phyloP scores from a whole-genome alignment of 2,329 filamentous ascomycete species.

The Thermothelomyces thermophilus region DNA sequence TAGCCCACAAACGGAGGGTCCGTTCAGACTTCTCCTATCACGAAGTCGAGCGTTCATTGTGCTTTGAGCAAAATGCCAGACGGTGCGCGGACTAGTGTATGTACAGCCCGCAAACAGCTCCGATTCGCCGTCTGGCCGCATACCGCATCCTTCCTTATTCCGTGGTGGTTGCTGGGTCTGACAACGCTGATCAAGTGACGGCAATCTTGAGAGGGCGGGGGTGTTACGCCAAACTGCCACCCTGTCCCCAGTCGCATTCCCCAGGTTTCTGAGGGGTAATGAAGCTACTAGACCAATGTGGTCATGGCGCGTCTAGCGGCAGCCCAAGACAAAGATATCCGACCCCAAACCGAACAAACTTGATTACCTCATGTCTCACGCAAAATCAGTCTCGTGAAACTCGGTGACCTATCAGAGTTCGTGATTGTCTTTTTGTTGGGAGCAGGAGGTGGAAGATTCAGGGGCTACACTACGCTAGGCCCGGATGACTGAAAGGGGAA shows the following conservation, averaged over 20 bases:
- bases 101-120: not conserved
- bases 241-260: slow-evolving; percentile 11
- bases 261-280: slow-evolving; percentile 11
- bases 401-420: not conserved
- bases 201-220: not conserved
- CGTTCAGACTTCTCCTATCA: not conserved
- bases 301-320: slow-evolving; percentile 8
- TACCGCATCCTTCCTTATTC: not conserved
- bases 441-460: not conserved
- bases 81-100: not conserved
- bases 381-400: slow-evolving; percentile 6
- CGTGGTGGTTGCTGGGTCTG: not conserved
- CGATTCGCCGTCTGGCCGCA: not conserved
- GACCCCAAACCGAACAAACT: not conserved
- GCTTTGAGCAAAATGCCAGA: too few relatives aligned
- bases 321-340: not conserved
- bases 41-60: too few relatives aligned
- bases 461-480: not conserved
- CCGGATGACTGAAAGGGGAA: not conserved
- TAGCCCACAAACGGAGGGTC: not conserved
- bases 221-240: not conserved
- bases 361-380: not conserved
- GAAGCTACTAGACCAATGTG: slow-evolving; percentile 6
- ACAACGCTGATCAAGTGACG: slow-evolving; percentile 8
- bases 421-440: not conserved